Base-by-base conservation (phyloP, 2,329 filamentous ascomycete genomes). In the Exophiala viscosa region DNA sequence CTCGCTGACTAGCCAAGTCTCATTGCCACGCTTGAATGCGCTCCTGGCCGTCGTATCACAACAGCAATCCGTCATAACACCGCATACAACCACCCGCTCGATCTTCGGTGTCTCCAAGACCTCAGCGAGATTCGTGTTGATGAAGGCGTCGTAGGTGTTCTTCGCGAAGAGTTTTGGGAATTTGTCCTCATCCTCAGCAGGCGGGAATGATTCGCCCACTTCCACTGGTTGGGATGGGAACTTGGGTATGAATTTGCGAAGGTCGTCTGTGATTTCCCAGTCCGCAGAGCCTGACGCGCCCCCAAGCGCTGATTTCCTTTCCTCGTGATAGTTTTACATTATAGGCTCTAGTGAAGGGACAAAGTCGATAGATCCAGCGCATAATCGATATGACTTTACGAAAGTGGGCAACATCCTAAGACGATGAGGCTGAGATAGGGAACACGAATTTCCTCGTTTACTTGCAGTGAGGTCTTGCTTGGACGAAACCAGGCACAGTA, bases 1-100 rank as follows among this genome's bases (percentile, higher is more conserved):
- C 62, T 73, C 71, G 28, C 59, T 52, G 0, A 73, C 69, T 31
- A 73, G 51, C 69, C 69, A 72, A 3, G 70, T 73, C 62, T 73
- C 69, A 47, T 62, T 73, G 2, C 71, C 70, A 5, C 69, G 54
- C 59, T 72, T 71, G 49, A 73, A 73, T 2, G 70, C 69, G 32
- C 63, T 63, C 42, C 69, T 48, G 3, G 63, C 70, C 43, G 70
- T 70, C 3, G 70, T 70, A 57, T 73, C 71, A 49, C 64, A 67
- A 55, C 71, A 73, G 50, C 69, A 72, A 60, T 73, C 69, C 41
- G 70, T 73, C 58, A 73, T 73, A 15, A 72, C 70, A 6, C 71
- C 71, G 50, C 67, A 69, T 3, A 72, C 65, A 8, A 74, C 61
- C 10, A 72, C 61, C 31, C 68, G 64, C 45, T 66, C 61, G 1